These are phyloP conservation scores for Cryptosporidium canis DNA, from an alignment of 169 alveolate genomes.

Conservation along the genomic window DNA sequence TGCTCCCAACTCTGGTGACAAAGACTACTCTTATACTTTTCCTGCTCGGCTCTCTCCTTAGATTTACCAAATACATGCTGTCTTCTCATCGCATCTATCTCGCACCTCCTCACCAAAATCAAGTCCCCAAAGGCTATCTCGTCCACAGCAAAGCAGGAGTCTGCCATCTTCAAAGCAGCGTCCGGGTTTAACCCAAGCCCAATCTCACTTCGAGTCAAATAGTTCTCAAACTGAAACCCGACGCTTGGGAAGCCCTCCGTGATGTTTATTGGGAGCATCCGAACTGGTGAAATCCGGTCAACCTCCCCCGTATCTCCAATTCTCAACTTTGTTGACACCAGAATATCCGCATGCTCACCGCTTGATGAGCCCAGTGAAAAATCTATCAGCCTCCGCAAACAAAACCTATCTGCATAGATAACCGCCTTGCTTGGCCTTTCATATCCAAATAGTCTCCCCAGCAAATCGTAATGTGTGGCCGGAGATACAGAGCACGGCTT, in stretches of 20 bases:
- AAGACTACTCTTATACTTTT: background rate
- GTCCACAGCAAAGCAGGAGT: conserved; percentile 42
- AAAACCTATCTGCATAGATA: conserved; percentile 48
- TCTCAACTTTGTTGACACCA: conserved; percentile 5
- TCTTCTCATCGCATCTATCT: conserved; percentile 29
- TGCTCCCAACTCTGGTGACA: conserved; percentile 31
- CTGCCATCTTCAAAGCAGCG: conserved; percentile 11
- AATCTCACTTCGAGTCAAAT: conserved; percentile 39
- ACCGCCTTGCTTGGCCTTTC: background rate
- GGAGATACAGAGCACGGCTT: conserved; percentile 38
- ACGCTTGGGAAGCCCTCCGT: conserved; percentile 53
- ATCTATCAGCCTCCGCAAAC: conserved; percentile 29
- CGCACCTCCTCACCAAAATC: conserved; percentile 29
- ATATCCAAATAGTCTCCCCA: background rate
- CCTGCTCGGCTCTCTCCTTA: background rate
- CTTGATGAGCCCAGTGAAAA: background rate
- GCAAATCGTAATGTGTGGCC: conserved; percentile 23
- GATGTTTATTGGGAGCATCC: conserved; percentile 28
- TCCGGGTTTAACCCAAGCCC: conserved; percentile 5
- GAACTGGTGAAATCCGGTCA: background rate
- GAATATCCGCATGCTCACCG: conserved; percentile 16
- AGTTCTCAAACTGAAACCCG: conserved; percentile 54
- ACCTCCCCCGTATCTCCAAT: background rate
- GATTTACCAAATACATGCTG: conserved; percentile 28
- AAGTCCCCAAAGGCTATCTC: conserved; percentile 28